Percentiles rank a stretch among this genome's conserved stretches.
These are phyloP conservation scores for Chloropicon primus DNA, from an alignment of 139 green algal genomes.

Conservation along the genomic window DNA sequence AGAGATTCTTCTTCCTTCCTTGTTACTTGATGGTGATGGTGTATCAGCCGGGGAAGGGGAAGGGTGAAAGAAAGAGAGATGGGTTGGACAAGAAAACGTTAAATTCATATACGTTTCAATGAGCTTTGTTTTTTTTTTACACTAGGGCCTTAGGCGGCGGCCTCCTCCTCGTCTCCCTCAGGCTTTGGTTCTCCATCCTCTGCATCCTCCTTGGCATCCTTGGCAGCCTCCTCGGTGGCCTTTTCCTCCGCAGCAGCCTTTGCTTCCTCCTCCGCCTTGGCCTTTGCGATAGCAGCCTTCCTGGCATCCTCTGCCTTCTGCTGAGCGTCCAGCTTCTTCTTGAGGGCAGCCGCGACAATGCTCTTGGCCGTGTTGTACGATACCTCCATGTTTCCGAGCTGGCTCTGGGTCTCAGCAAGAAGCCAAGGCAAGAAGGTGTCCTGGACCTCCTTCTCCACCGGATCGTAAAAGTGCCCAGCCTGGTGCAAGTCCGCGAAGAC, in stretches of 20 bases:
- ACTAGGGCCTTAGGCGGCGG: too few species aligned
- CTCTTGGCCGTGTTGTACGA: neutral
- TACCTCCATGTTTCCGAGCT: neutral
- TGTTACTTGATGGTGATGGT: too few species aligned
- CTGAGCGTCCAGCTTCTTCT: conserved; percentile 7
- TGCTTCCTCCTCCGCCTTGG: conserved; percentile 6
- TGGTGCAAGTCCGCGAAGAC: conserved; percentile 50
- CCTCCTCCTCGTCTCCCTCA: neutral
- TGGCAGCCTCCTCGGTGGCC: conserved; percentile 8
- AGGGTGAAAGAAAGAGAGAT: too few species aligned
- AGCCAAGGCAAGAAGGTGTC: conserved; percentile 63
- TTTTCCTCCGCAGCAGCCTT: conserved; percentile 25
- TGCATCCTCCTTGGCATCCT: conserved; percentile 2
- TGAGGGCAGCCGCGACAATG: neutral
- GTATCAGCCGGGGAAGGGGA: too few species aligned
- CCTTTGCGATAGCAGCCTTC: neutral
- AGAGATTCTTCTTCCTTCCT: too few species aligned
- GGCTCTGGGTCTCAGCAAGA: neutral
- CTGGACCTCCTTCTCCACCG: conserved; percentile 52
- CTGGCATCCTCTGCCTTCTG: conserved; percentile 14
- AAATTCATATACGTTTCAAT: too few species aligned
- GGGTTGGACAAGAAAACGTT: too few species aligned
- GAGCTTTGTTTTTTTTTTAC: too few species aligned
- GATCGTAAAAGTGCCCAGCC: conserved; percentile 63
- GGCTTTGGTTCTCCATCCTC: neutral